phyloP scores from a whole-genome alignment of 345 rosid genomes.

The Euphorbia lathyris region DNA sequence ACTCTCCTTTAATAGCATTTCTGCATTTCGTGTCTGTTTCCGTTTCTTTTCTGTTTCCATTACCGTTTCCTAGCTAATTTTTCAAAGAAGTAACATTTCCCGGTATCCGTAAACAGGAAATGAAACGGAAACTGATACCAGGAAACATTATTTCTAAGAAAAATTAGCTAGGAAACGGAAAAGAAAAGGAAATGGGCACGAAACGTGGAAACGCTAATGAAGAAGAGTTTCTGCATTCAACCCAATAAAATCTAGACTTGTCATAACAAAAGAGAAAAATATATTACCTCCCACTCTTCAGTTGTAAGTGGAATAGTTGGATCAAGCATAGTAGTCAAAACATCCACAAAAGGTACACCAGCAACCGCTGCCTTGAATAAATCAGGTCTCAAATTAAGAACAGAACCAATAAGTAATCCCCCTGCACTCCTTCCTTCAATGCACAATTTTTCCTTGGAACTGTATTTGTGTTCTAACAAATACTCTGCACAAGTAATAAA shows the following conservation, averaged over 20 bases:
- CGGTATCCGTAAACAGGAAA: too few relatives aligned
- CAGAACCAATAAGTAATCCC: constrained; percentile 89
- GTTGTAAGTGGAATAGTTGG: constrained; percentile 95
- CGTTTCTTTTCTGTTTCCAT: too few relatives aligned
- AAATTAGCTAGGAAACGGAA: too few relatives aligned
- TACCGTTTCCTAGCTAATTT: too few relatives aligned
- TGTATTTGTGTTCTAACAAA: constrained; percentile 60
- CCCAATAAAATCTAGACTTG: neutral
- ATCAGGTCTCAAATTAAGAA: constrained; percentile 96
- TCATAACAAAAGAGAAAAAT: constrained; percentile 2
- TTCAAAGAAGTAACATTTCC: too few relatives aligned
- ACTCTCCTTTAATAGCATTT: too few relatives aligned
- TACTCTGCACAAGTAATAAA: constrained; percentile 79
- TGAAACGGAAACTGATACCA: too few relatives aligned
- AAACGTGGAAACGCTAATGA: too few relatives aligned
- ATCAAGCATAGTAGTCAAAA: constrained; percentile 91
- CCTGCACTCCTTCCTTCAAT: constrained; percentile 95
- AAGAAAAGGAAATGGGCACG: too few relatives aligned
- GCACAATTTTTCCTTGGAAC: constrained; percentile 77
- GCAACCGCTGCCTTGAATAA: constrained; percentile 86
- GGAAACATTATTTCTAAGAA: too few relatives aligned
- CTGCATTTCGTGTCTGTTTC: too few relatives aligned
- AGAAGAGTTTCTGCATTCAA: too few relatives aligned
- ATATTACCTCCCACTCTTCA: constrained; percentile 89
- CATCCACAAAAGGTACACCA: constrained; percentile 97